Percentiles rank a stretch among this genome's conserved stretches.
These are phyloP conservation scores for Spathaspora passalidarum DNA, from an alignment of 805 yeast genomes.

Conservation along the genomic window DNA sequence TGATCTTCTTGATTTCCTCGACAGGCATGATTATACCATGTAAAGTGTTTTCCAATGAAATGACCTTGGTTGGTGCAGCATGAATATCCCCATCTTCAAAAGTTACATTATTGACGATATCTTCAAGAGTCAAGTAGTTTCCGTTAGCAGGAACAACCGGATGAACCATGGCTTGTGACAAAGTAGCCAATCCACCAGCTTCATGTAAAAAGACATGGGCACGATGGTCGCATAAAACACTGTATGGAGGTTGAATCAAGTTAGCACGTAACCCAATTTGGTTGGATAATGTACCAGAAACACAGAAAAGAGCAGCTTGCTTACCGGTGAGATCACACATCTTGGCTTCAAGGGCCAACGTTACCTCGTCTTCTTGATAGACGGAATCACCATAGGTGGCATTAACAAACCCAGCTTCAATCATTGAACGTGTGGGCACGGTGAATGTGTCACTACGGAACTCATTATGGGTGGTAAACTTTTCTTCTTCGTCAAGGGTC, in stretches of 20 bases:
- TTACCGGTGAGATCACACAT: slow-evolving; percentile 37
- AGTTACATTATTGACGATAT: slow-evolving; percentile 32
- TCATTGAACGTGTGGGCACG: slow-evolving; percentile 75
- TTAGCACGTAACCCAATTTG: slow-evolving; percentile 39
- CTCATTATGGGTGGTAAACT: slow-evolving; percentile 32
- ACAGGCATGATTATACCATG: slow-evolving; percentile 41
- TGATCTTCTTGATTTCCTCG: slow-evolving; percentile 35
- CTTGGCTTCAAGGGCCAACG: slow-evolving; percentile 30
- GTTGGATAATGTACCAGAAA: slow-evolving; percentile 41
- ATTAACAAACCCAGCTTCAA: slow-evolving; percentile 40
- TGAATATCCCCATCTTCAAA: slow-evolving; percentile 46
- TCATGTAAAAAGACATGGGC: slow-evolving; percentile 37
- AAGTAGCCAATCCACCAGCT: slow-evolving; percentile 43
- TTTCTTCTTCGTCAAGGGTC: slow-evolving; percentile 15
- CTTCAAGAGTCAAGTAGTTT: slow-evolving; percentile 33
- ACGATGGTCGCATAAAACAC: slow-evolving; percentile 36
- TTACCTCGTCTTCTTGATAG: slow-evolving; percentile 37
- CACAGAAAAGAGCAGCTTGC: slow-evolving; percentile 39
- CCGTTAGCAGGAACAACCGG: slow-evolving; percentile 35
- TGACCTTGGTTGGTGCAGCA: slow-evolving; percentile 42
- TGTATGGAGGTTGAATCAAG: slow-evolving; percentile 41
- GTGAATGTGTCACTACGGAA: slow-evolving; percentile 78
- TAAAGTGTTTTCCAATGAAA: slow-evolving; percentile 42
- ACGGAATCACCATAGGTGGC: slow-evolving; percentile 43
- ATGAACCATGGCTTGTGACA: slow-evolving; percentile 42